A percentile compares a stretch with the other conserved stretches of the same genome.
phyloP scores from a whole-genome alignment of 2,329 filamentous ascomycete genomes.

The Amphichorda felina region DNA sequence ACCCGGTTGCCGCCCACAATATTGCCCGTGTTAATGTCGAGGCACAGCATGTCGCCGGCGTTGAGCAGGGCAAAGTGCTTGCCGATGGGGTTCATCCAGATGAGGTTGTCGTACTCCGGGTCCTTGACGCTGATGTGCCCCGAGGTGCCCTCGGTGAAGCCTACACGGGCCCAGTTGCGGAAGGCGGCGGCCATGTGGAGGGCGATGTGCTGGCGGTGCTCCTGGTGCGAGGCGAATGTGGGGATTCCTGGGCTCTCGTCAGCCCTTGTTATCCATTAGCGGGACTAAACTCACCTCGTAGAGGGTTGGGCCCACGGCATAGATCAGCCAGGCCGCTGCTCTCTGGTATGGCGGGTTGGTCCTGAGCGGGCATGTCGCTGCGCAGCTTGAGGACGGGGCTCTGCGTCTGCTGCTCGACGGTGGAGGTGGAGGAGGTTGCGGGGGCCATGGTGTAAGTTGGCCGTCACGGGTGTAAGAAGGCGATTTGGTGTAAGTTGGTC shows the following conservation, averaged over 20 bases:
- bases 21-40: slow-evolving; percentile 44
- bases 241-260: slow-evolving; percentile 24
- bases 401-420: too few relatives aligned
- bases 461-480: too few relatives aligned
- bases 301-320: too few relatives aligned
- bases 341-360: too few relatives aligned
- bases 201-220: slow-evolving; percentile 49
- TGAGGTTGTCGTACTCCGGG: slow-evolving; percentile 45
- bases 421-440: too few relatives aligned
- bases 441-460: too few relatives aligned
- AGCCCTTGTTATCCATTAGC: neutral
- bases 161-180: slow-evolving; percentile 21
- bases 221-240: slow-evolving; percentile 22
- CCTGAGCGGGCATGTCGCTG: too few relatives aligned
- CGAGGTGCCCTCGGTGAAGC: slow-evolving; percentile 18
- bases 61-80: slow-evolving; percentile 56
- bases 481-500: too few relatives aligned
- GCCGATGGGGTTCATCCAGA: slow-evolving; percentile 62
- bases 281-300: neutral
- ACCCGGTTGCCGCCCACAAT: slow-evolving; percentile 49
- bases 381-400: too few relatives aligned
- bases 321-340: too few relatives aligned
- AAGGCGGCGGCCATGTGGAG: slow-evolving; percentile 53
- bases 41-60: slow-evolving; percentile 55
- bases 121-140: slow-evolving; percentile 56